Evolutionary conservation across 257 asterid species (phyloP), one percentile per base, ranked within the genome.

Genomic region (Solanum boliviense): DNA sequence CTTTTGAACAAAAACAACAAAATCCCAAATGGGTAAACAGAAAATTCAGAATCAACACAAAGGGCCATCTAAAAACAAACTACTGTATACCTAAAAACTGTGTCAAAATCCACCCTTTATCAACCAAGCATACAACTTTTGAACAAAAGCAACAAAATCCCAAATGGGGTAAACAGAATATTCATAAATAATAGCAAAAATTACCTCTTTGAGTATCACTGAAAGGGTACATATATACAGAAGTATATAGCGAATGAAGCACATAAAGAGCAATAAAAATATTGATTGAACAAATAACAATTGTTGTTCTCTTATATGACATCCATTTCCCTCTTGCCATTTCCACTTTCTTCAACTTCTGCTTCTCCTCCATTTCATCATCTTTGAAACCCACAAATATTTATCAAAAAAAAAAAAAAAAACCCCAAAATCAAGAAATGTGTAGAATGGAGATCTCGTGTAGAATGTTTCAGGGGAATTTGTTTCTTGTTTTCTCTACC

Each of bases 281-380:
- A 93, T 96, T 95, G 88, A 95, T 83, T 73, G 95, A 91, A 83
- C 98, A 96, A 86, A 94, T 92, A 78, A 92, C 71, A 84, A 95
- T 88, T 21, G 95, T 95, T 8, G 95, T 93, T 89, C 91, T 89
- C 95, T 93, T 96, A 95, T 95, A 94, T 27, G 98, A 93, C 90
- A 94, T 93, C 93, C 95, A 93, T 76, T 86, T 91, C 20, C 90
- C 93, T 91, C 98, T 95, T 90, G 97, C 96, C 99, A 96, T 96
- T 85, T 87, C 89, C 86, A 58, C 76, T 78, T 31, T 36, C 67
- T 86, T 71, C 83, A 81, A 44, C 86, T 87, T 91, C 94, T 89
- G 79, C 92, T 88, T 91, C 94, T 89, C 86, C 92, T 86, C 94
- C 94, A 91, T 89, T 86, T 85, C 93, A 88, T 88, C 89, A 81